phyloP scores from a whole-genome alignment of 1,139 yeast species.

The Arxiozyma heterogenica region DNA sequence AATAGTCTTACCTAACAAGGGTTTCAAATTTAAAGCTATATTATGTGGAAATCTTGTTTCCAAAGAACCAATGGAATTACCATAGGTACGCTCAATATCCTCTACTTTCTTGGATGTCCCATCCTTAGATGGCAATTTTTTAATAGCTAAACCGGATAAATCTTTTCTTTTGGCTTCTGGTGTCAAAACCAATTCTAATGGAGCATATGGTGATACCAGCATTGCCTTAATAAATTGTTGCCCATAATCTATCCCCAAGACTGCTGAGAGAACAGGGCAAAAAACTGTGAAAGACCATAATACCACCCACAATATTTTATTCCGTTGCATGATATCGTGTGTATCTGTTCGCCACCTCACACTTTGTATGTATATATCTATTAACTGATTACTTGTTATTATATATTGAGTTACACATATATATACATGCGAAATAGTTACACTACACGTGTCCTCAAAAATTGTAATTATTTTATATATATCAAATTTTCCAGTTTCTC shows the following conservation, averaged over 20 bases:
- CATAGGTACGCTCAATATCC: slow-evolving; percentile 62
- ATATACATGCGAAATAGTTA: too few relatives aligned
- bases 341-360: background rate
- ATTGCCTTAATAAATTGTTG: slow-evolving; percentile 82
- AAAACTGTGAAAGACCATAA: background rate
- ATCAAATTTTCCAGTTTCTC: too few relatives aligned
- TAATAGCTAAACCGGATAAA: slow-evolving; percentile 63
- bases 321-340: background rate
- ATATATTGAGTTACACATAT: background rate
- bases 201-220: slow-evolving; percentile 82
- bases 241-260: slow-evolving; percentile 85
- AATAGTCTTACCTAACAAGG: slow-evolving; percentile 57
- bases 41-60: slow-evolving; percentile 67
- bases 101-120: slow-evolving; percentile 12
- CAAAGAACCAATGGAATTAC: slow-evolving; percentile 63
- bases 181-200: slow-evolving; percentile 79
- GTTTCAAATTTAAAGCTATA: slow-evolving; percentile 59
- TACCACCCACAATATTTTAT: background rate
- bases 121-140: slow-evolving; percentile 26
- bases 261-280: slow-evolving; percentile 39
- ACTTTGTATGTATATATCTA: background rate
- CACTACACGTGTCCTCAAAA: background rate
- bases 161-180: slow-evolving; percentile 91
- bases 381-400: too few relatives aligned
- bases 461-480: background rate